Percentiles rank a stretch among this genome's conserved stretches.
phyloP scores from a whole-genome alignment of 2,329 filamentous ascomycete genomes.

The Stachybotrys chartarum region DNA sequence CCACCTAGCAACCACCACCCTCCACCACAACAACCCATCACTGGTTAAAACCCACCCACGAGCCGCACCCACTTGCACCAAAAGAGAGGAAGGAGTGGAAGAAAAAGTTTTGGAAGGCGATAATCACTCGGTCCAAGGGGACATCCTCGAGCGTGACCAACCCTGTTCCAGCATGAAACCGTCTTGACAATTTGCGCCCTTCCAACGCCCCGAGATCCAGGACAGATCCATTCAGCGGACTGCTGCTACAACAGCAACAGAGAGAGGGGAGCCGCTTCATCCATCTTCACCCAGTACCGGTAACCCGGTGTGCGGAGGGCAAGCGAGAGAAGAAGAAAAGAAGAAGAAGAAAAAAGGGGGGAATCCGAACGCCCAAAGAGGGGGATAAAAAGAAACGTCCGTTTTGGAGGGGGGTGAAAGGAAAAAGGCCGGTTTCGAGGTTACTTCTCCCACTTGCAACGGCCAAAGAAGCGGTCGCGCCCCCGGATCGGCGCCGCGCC shows the following conservation, averaged over 20 bases:
- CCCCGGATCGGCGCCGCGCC: neutral
- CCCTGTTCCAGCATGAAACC: no score
- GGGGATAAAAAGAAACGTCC: neutral
- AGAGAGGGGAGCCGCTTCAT: no score
- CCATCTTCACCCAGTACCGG: no score
- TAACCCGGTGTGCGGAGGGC: neutral
- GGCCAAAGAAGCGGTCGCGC: neutral
- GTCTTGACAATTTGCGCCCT: no score
- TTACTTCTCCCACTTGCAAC: neutral
- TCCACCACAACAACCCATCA: neutral
- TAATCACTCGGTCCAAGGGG: no score
- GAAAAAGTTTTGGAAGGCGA: neutral
- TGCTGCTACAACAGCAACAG: no score
- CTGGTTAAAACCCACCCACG: neutral
- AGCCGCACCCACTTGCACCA: neutral
- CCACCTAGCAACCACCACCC: neutral
- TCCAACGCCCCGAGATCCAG: no score
- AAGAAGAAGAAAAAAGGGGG: neutral
- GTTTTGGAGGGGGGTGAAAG: neutral
- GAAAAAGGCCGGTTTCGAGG: neutral
- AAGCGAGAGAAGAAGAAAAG: no score
- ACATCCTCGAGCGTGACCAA: no score
- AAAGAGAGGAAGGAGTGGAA: neutral
- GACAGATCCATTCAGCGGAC: no score
- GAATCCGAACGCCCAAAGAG: neutral